Evolutionary conservation across 768 basidiomycete genomes (phyloP), one percentile per base, ranked within the genome.

Genomic region (Agaricus blazei): DNA sequence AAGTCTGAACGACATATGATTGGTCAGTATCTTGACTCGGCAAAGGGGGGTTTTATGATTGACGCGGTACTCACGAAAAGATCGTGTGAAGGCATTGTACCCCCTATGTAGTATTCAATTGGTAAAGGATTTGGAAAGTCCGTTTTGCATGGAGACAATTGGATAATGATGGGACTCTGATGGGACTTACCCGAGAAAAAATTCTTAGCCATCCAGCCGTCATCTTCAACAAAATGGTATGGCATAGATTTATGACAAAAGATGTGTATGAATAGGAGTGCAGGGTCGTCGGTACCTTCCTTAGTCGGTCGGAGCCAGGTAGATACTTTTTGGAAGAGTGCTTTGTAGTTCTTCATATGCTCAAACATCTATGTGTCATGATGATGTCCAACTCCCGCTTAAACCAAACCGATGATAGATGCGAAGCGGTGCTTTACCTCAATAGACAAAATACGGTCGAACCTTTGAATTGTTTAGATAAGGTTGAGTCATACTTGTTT

Each of bases 341-440:
- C 65, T 53, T 85, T 71, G 68, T 88, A 88, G 63, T 86, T 86
- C 69, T 87, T 87, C 84, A 87, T 85, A 65, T 88, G 86, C 62
- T 87, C 85, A 60, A 87, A 85, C 83, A 85, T 84, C 80, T 83
- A 51, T 23, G 14, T 19, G 19, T 19, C 19, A 19, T 34, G 8
- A 34, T 34, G 34, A 34, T 34, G 34, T 11, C 34, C 34, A 34
- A 3, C 34, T 19, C 19, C 19, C 19, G 19, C 19, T 19, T 19
- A 19, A 19, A 19, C 19, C 19, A 19, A 19, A 19, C 19, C 19
- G 19, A 19, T 19, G n/a, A 31, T 23, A 23, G n/a, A 48, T 37
- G 51, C 11, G 49, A 9, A 46, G 46, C 15, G 14, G 51, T 14
- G 6, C 19, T 8, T 40, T 58, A 83, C 85, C 68, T 88, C 87